Evolutionary conservation across 345 rosid species (phyloP), one percentile per base, ranked within the genome.

Genomic region (Salix brachista): DNA sequence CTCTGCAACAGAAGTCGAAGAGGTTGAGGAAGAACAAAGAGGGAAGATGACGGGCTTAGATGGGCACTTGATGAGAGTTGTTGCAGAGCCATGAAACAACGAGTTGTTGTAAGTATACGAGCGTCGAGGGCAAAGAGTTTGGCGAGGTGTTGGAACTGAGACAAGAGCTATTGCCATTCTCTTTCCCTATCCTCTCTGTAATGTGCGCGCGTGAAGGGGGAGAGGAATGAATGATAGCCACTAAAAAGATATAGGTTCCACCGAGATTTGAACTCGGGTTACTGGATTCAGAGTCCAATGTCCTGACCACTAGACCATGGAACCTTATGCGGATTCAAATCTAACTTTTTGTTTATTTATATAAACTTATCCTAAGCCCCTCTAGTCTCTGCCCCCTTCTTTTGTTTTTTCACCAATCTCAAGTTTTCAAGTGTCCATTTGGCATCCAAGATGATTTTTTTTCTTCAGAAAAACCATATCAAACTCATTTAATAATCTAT

Each of bases 91-190:
- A 80, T 71, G 78, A 71, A 36, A 65, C 71, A 65, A 58, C 71
- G 81, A 6, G 67, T 71, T 67, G 74, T 19, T 18, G 73, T 26
- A 9, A 74, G 69, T 41, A 41, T 58, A 77, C 39, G 81, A 56
- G 83, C 80, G 73, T 68, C 23, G 77, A 67, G 69, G 79, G 76
- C 77, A 50, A 26, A 82, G 48, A 44, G 65, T 70, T 54, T 74
- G 77, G 32, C n/a, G 71, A 80, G 81, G 19, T 32, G 82, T 25
- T 67, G 88, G 82, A 21, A 86, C 23, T 52, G 92, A 80, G 82
- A 82, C 54, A 65, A 84, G 76, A 62, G 87, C 73, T 68, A 66
- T 74, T 75, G 90, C 89, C 92, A 89, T 89, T 73, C 70, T 73
- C 67, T 26, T 21, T 23, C 65, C 9, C 66, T 23, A 44, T 67